Conservation (phyloP, 2,329 filamentous ascomycete species). For the Fusarium tanahbumbuense region DNA sequence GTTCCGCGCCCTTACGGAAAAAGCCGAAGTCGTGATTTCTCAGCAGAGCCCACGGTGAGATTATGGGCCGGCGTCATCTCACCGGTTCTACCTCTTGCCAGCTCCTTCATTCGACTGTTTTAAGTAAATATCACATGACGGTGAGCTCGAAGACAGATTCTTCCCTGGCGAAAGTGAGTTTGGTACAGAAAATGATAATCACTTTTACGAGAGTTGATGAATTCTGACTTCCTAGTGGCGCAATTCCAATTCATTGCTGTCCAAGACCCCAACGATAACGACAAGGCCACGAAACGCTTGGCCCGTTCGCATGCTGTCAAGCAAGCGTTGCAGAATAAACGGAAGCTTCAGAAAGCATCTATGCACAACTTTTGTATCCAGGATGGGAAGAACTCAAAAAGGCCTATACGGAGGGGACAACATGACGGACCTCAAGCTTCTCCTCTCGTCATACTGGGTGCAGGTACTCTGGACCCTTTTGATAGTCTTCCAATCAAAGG, state of each 20-base stretch:
- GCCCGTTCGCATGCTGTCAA: conserved; percentile 40
- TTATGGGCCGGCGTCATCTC: background rate
- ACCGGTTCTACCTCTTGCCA: background rate
- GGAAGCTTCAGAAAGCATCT: conserved; percentile 6
- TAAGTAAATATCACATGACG: no score
- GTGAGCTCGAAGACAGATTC: fast-evolving
- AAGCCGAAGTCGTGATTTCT: conserved; percentile 7
- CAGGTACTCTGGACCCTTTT: conserved; percentile 19
- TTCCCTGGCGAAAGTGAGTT: background rate
- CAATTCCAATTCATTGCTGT: conserved; percentile 38
- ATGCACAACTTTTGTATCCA: conserved; percentile 25
- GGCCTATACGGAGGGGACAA: fast-evolving
- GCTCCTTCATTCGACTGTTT: background rate
- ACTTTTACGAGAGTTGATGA: no score
- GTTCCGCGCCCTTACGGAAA: fast-evolving
- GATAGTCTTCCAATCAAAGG: conserved; percentile 25
- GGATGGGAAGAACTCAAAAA: background rate
- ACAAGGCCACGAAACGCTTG: conserved; percentile 6
- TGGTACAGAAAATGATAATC: fast-evolving
- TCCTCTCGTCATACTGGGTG: background rate
- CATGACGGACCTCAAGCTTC: fast-evolving
- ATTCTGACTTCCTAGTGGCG: conserved; percentile 8
- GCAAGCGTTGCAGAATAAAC: conserved; percentile 27
- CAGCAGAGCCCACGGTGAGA: background rate
- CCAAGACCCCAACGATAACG: background rate